Evolutionary conservation across 2,329 filamentous ascomycete genomes (phyloP), one percentile per base, ranked within the genome.

Genomic region (Cladosporium sphaerospermum): DNA sequence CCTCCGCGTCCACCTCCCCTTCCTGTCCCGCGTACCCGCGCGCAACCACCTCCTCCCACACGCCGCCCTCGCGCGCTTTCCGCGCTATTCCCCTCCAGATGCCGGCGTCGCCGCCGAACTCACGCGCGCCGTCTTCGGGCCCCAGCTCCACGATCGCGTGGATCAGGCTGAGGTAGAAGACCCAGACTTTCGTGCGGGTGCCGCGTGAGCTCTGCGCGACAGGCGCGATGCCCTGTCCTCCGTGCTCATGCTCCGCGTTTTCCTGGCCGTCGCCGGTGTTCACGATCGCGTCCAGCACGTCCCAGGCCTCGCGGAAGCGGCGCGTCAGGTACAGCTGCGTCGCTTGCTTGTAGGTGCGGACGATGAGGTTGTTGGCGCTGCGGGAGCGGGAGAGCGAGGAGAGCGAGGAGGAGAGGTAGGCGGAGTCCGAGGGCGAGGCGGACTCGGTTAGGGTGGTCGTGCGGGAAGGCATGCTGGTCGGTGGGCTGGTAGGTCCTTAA

Each of bases 121-220:
- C 81, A 48, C 85, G 82, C 74, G 93, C 96, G 46, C 92, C 93
- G 69, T 96, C 91, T 61, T 96, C 89, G 1, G 88, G 78, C 53
- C 90, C 89, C 66, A 97, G 77, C 65, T 97, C 92, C 34, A 95
- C 77, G 58, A 96, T 86, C 37, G 89, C 87, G 73, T 96, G 96
- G 57, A 97, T 77, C 47, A 96, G 86, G 14, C 91, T 96, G 59
- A 97, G 80, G 69, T 97, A 99, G 64, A 99, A 79, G 70, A 90
- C 96, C 93, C 93, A 99, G 58, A 97, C 86, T 72, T 97, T 99
- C 69, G 96, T 86, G 59, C 91, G 79, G 54, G 89, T 93, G 32
- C 85, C 87, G 60, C 86, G 83, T 40, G 88, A 91, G 50, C 89
- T 89, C 58, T 79, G 82, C 51, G 88, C 85, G 50, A 96, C 83